Base-by-base conservation (phyloP, 1,284 basidiomycete genomes). In the Rhodotorula sp. region DNA sequence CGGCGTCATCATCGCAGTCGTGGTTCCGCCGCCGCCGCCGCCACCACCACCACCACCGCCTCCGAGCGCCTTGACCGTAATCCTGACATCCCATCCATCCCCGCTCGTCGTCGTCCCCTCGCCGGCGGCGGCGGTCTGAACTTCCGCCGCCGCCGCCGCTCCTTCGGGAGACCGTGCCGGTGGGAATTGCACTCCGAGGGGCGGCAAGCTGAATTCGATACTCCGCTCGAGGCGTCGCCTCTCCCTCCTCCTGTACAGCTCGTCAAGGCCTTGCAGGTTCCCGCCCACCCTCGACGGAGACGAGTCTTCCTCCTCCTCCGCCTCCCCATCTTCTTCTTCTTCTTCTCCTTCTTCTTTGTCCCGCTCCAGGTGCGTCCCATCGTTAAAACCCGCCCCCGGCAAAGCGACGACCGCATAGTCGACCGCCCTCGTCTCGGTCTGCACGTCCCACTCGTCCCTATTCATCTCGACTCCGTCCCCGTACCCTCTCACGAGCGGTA, bases 41-140 rank as follows among this genome's bases (percentile, higher is more conserved):
- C 54, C 34, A 7, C 34, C 34, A 7, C 34, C 34, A 7, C 34
- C 34, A 7, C 34, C 34, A 7, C 34, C 52, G 23, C 71, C 76
- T 14, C 90, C 39, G 86, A 90, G 79, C 84, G 90, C 69, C 87
- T 88, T 63, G 86, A 87, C 68, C 87, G 70, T 72, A 47, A 86
- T 84, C 76, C 90, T 91, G 0, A 96, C 87, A 78, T 97, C 93
- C 96, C 96, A 99, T 14, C 93, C 92, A 76, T 93, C 88, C 20
- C 18, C 31, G 31, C 18, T 34, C 57, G 31, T 21, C 7, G 12
- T 26, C 7, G 12, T 26, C 26, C n/a, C n/a, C 23, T 16, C 54
- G 26, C 7, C 15, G 54, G 0, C 26, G 16, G 0, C 26, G 16
- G 3, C 29, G 29, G n/a, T 29, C 57, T 31, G 57, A 14, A 16